Evolutionary conservation across 805 yeast species (phyloP).

Genomic region (Nakazawaea peltata): DNA sequence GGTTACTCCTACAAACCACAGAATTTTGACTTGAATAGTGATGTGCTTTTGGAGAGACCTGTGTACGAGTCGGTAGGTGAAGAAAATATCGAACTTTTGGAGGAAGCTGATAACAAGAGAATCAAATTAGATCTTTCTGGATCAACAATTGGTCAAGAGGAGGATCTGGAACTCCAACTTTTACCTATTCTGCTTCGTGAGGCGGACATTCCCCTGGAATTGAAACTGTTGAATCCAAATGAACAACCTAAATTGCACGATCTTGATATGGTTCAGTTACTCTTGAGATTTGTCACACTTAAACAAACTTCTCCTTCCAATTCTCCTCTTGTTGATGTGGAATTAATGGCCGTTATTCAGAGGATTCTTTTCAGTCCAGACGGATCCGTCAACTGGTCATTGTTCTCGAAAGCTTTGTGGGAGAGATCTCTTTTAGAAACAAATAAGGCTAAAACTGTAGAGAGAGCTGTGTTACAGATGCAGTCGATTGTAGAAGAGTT

Average conservation of each 20-base stretch:
- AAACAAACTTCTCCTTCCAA: conserved; percentile 66
- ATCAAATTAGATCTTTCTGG: conserved; percentile 31
- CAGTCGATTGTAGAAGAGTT: conserved; percentile 86
- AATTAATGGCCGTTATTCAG: conserved; percentile 65
- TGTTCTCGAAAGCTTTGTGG: conserved; percentile 83
- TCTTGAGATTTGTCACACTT: conserved; percentile 57
- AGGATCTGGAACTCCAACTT: conserved; percentile 28
- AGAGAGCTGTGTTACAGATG: conserved; percentile 90
- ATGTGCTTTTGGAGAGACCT: conserved; percentile 69
- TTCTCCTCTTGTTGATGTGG: conserved; percentile 70
- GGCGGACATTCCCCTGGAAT: conserved; percentile 51
- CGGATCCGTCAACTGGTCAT: conserved; percentile 56
- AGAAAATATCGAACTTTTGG: conserved; percentile 27
- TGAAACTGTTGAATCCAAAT: conserved; percentile 65
- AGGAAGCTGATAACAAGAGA: conserved; percentile 27
- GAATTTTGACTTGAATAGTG: conserved; percentile 60
- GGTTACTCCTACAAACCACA: conserved; percentile 34
- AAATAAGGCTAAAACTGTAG: conserved; percentile 74
- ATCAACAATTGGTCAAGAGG: conserved; percentile 8
- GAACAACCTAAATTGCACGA: conserved; percentile 66
- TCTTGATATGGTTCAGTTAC: conserved; percentile 65
- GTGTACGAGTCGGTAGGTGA: conserved; percentile 53
- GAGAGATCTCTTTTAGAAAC: conserved; percentile 82
- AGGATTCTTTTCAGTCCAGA: conserved; percentile 55
- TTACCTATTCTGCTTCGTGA: conserved; percentile 57